Evolutionary conservation across 352 stramenopile species (phyloP).

Genomic region (Phytopythium chamaehyphon): DNA sequence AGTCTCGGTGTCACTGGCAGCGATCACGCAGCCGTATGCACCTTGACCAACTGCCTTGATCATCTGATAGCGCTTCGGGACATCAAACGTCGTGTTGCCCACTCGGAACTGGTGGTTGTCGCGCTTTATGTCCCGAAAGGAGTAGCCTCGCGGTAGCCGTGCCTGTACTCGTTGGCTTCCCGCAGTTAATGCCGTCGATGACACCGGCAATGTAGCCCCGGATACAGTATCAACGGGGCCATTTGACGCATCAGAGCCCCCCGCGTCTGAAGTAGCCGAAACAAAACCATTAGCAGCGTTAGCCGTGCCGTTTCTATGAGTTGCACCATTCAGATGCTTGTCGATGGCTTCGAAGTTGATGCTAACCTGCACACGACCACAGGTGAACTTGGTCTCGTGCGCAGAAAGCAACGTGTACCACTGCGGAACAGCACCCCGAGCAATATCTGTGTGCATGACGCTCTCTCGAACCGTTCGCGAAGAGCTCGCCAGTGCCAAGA

Average conservation of each 20-base stretch:
- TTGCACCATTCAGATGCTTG: neutral
- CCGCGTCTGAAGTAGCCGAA: neutral
- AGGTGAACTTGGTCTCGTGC: conserved; percentile 82
- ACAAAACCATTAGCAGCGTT: neutral
- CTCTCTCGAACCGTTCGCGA: conserved; percentile 80
- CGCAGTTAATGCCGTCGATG: conserved; percentile 1
- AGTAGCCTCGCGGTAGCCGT: conserved; percentile 65
- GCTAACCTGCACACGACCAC: conserved; percentile 79
- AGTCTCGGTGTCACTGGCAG: conserved; percentile 81
- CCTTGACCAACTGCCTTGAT: conserved; percentile 89
- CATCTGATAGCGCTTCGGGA: conserved; percentile 84
- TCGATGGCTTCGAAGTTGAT: conserved; percentile 75
- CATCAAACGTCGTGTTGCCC: conserved; percentile 84
- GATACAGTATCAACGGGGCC: neutral
- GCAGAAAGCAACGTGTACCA: conserved; percentile 86
- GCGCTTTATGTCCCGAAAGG: conserved; percentile 78
- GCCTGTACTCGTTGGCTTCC: conserved; percentile 40
- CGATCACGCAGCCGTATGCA: conserved; percentile 91
- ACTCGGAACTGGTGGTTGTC: conserved; percentile 88
- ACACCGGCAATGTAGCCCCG: neutral
- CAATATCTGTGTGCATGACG: conserved; percentile 82
- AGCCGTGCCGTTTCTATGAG: neutral
- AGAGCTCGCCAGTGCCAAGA: conserved; percentile 75
- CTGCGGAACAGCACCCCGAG: conserved; percentile 72
- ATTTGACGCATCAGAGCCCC: neutral